phyloP scores from a whole-genome alignment of 2,329 filamentous ascomycete genomes.

The Bipolaris zeicola region DNA sequence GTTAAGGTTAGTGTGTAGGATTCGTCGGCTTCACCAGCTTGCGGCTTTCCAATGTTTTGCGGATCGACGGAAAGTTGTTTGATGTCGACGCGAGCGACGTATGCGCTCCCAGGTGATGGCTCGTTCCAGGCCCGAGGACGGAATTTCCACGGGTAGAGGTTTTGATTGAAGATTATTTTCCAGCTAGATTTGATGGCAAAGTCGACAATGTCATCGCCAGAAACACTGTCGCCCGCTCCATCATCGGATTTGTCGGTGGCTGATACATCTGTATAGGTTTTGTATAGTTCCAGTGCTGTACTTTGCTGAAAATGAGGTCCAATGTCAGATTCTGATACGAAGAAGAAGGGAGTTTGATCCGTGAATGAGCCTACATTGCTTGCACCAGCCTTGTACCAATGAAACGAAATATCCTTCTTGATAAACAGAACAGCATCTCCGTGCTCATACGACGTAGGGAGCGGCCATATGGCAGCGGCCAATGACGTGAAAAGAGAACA shows the following conservation, averaged over 20 bases:
- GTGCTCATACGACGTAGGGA: conserved; percentile 46
- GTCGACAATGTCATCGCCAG: conserved; percentile 57
- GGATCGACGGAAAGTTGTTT: conserved; percentile 63
- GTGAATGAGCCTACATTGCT: conserved; percentile 35
- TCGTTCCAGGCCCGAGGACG: conserved; percentile 68
- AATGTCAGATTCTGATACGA: conserved; percentile 29
- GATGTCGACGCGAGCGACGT: conserved; percentile 66
- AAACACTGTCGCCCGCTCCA: conserved; percentile 30
- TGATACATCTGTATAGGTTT: conserved; percentile 14
- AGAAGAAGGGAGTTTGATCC: conserved; percentile 22
- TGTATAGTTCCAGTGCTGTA: conserved; percentile 14
- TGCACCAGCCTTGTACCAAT: conserved; percentile 44
- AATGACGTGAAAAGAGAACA: conserved; percentile 28
- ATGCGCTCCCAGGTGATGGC: conserved; percentile 57
- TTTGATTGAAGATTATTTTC: conserved; percentile 67
- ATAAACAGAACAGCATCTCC: conserved; percentile 52
- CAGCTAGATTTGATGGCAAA: conserved; percentile 61
- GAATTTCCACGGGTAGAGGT: conserved; percentile 80
- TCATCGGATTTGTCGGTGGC: background rate
- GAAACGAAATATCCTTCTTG: conserved; percentile 43
- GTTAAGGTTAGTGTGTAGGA: conserved; percentile 72
- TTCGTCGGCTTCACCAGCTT: conserved; percentile 71
- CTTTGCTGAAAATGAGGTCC: conserved; percentile 14
- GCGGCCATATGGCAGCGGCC: conserved; percentile 52
- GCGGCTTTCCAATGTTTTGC: conserved; percentile 62